These are phyloP conservation scores for Sarocladium oryzae DNA, from an alignment of 2,329 filamentous ascomycete genomes.

Conservation along the genomic window DNA sequence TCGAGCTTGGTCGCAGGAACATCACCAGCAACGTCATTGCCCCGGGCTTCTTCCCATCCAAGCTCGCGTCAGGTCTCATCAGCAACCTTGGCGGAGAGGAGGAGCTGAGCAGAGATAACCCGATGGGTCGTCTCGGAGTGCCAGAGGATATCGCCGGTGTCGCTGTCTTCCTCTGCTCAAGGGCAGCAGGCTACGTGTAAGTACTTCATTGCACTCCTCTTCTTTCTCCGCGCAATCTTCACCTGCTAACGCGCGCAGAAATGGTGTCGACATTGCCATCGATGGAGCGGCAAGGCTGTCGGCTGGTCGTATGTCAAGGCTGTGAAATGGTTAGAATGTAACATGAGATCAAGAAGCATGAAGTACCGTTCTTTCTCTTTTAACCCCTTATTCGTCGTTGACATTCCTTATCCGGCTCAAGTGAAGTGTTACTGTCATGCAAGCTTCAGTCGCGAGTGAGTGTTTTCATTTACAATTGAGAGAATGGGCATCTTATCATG, in stretches of 20 bases:
- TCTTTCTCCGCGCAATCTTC: background rate
- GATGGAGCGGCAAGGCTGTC: constrained; percentile 26
- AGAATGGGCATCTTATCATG: too few species aligned
- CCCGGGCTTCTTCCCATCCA: constrained; percentile 63
- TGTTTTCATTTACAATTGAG: too few species aligned
- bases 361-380: too few species aligned
- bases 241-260: constrained; percentile 19
- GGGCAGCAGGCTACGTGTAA: constrained; percentile 44
- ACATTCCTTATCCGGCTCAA: too few species aligned
- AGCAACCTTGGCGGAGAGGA: constrained; percentile 51
- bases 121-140: constrained; percentile 46
- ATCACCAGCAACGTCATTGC: constrained; percentile 62
- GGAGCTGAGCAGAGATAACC: constrained; percentile 41
- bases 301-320: constrained; percentile 21
- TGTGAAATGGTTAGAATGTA: too few species aligned
- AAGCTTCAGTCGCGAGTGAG: too few species aligned
- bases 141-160: constrained; percentile 56
- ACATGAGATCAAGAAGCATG: too few species aligned
- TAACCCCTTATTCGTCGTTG: too few species aligned
- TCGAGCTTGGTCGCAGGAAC: constrained; percentile 59
- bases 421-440: too few species aligned
- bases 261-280: constrained; percentile 29
- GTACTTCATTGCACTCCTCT: constrained; percentile 10
- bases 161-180: constrained; percentile 50
- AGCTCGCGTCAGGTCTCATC: constrained; percentile 61